phyloP scores from a whole-genome alignment of 495 filamentous ascomycete genomes.

The Aspergillus hancockii region DNA sequence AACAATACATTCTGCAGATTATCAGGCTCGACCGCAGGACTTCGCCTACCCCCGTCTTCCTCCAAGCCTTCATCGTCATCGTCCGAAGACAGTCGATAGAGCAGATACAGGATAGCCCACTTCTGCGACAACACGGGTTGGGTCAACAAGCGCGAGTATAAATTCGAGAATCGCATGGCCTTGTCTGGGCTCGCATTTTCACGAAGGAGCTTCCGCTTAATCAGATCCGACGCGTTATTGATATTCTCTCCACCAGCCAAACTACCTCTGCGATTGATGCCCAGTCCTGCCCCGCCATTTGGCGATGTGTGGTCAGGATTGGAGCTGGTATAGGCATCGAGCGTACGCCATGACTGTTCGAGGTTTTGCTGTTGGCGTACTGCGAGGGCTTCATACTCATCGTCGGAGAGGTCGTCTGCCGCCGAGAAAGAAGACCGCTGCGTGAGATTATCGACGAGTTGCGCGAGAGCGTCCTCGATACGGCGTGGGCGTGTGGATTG shows the following conservation, averaged over 20 bases:
- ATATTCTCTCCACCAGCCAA: conserved; percentile 55
- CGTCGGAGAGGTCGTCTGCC: conserved; percentile 35
- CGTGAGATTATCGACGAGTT: conserved; percentile 53
- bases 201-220: conserved; percentile 79
- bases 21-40: conserved; percentile 40
- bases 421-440: conserved; percentile 39
- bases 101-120: conserved; percentile 91
- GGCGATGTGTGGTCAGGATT: conserved; percentile 33
- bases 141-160: conserved; percentile 83
- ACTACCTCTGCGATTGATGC: conserved; percentile 35
- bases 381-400: conserved; percentile 46
- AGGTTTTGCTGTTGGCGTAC: conserved; percentile 41
- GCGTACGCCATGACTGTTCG: conserved; percentile 46
- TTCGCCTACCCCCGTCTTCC: conserved; percentile 35
- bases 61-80: conserved; percentile 26
- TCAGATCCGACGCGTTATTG: conserved; percentile 88
- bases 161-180: conserved; percentile 82
- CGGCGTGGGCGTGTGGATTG: conserved; percentile 44
- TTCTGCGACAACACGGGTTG: conserved; percentile 92
- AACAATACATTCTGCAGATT: conserved; percentile 41
- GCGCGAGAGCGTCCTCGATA: conserved; percentile 57
- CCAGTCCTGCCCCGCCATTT: conserved; percentile 20
- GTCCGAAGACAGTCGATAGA: conserved; percentile 73
- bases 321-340: conserved; percentile 33
- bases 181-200: conserved; percentile 77